Base-by-base conservation (phyloP, 768 basidiomycete genomes). In the Lactarius hengduanensis region DNA sequence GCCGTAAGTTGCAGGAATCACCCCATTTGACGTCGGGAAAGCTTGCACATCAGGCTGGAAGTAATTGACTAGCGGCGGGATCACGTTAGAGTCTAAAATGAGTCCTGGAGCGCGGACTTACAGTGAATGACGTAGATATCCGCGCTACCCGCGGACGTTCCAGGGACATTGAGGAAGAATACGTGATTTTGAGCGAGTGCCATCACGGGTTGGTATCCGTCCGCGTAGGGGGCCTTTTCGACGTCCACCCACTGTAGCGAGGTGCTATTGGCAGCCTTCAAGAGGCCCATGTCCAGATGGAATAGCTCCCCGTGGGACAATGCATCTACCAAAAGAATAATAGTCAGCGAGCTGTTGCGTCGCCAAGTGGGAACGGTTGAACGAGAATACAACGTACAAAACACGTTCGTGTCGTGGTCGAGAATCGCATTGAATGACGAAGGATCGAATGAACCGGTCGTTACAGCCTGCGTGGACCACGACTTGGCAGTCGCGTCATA, bases 351-450 rank as follows among this genome's bases (percentile, higher is more conserved):
- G 54, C 8, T 22, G 30, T 22, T 56, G 18, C 36, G 30, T 32
- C 2, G 32, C 6, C 5, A 45, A 18, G n/a, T 20, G 28, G 47
- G 62, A 63, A 56, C 36, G 36, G 66, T 30, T 57, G 11, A 57
- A 22, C 34, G 0, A 28, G 43, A 43, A 71, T 67, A 18, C 73
- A 59, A 77, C 81, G 69, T 75, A 90, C 89, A 95, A 78, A 97
- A 89, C 66, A 89, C 86, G 68, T 96, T 95, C 59, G 95, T 98
- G 76, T 98, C 95, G 70, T 96, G 95, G 78, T 98, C 95, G 40
- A 98, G 83, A 67, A 96, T 87, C 32, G 90, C 84, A 32, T 79
- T 81, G 72, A 87, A 89, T 22, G 84, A 83, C 2, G 81, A 75
- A 4, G 86, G 82, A 74, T 94, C 86, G 70, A 90, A 88, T 61